phyloP scores from a whole-genome alignment of 2,329 filamentous ascomycete genomes.

The Trichoderma atroviride region DNA sequence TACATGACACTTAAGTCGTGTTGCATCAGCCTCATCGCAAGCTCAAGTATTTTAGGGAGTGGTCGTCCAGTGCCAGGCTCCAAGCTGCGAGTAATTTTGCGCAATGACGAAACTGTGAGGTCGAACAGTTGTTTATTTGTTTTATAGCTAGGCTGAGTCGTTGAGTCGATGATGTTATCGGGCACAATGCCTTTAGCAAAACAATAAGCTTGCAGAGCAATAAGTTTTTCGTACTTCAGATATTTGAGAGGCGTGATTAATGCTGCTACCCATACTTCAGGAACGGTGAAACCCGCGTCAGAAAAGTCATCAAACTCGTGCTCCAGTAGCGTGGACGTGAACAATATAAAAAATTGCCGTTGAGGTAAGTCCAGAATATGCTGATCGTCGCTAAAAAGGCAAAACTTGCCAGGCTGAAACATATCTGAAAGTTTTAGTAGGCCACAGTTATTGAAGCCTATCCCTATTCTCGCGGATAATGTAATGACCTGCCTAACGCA shows the following conservation, averaged over 20 bases:
- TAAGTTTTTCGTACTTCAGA: conserved; percentile 52
- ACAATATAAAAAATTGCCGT: conserved; percentile 53
- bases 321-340: conserved; percentile 54
- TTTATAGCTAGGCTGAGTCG: conserved; percentile 50
- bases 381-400: conserved; percentile 51
- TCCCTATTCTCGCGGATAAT: conserved; percentile 51
- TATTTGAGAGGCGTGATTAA: conserved; percentile 53
- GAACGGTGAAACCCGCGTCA: conserved; percentile 48
- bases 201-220: conserved; percentile 51
- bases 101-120: conserved; percentile 54
- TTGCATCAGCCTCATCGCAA: conserved; percentile 58
- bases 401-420: conserved; percentile 52
- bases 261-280: conserved; percentile 56
- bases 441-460: conserved; percentile 49
- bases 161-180: conserved; percentile 42
- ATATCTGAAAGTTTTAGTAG: conserved; percentile 49
- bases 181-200: conserved; percentile 49
- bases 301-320: conserved; percentile 51
- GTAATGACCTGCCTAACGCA: conserved; percentile 51
- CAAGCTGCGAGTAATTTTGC: conserved; percentile 48
- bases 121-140: conserved; percentile 55
- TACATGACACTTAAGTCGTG: conserved; percentile 48
- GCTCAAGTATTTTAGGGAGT: conserved; percentile 47
- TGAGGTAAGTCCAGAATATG: conserved; percentile 45
- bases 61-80: conserved; percentile 41